A percentile compares a stretch with the other conserved stretches of the same genome.
These are phyloP conservation scores for Lepiota brunneoincarnata DNA, from an alignment of 768 basidiomycete species.

Conservation along the genomic window DNA sequence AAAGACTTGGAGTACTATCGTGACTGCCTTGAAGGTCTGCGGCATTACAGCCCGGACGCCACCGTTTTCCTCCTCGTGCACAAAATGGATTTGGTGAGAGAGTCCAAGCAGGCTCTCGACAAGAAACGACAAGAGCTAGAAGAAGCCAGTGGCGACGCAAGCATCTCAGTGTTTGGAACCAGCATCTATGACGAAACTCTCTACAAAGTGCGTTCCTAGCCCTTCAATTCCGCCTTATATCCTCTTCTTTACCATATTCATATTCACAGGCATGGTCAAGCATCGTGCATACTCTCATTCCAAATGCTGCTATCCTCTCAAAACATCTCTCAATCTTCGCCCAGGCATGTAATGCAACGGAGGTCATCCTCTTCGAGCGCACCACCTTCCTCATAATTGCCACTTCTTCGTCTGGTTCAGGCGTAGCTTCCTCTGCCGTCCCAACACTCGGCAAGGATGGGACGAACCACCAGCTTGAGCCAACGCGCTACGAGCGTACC, in stretches of 20 bases:
- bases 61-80: conserved; percentile 89
- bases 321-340: conserved; percentile 87
- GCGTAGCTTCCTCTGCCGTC: conserved; percentile 25
- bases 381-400: conserved; percentile 98
- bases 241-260: background rate
- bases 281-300: conserved; percentile 95
- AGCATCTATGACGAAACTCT: conserved; percentile 97
- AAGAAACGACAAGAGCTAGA: conserved; percentile 74
- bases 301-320: conserved; percentile 87
- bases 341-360: conserved; percentile 83
- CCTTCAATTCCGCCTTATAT: conserved; percentile 6
- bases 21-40: conserved; percentile 83
- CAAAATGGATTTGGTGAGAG: conserved; percentile 94
- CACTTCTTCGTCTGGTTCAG: conserved; percentile 55
- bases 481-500: conserved; percentile 81
- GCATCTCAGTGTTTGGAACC: conserved; percentile 81
- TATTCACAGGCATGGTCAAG: conserved; percentile 88
- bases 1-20: conserved; percentile 92
- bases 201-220: conserved; percentile 65
- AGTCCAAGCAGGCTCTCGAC: conserved; percentile 57
- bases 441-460: conserved; percentile 24
- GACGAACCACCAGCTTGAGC: conserved; percentile 45
- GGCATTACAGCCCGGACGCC: conserved; percentile 77
- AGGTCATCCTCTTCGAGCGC: conserved; percentile 94
- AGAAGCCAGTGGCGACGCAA: conserved; percentile 58